Evolutionary conservation across 495 filamentous ascomycete genomes (phyloP).

Genomic region (Xanthoparmelia taractica): DNA sequence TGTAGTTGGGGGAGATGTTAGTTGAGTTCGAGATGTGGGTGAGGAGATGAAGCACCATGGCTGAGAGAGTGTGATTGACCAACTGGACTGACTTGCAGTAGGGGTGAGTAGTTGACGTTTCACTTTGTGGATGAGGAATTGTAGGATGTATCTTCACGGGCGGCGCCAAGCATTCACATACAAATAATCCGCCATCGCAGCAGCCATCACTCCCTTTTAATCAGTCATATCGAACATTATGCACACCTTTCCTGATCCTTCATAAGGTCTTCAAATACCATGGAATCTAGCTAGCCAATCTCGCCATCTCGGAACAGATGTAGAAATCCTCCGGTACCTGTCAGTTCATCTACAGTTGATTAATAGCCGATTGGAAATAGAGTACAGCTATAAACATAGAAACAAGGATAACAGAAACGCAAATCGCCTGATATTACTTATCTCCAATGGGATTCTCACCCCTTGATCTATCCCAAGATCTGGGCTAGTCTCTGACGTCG

Average conservation of each 20-base stretch:
- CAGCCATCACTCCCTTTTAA: neutral
- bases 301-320: neutral
- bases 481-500: neutral
- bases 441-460: neutral
- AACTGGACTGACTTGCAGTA: neutral
- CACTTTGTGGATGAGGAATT: neutral
- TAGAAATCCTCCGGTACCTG: neutral
- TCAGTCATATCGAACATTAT: too few species aligned
- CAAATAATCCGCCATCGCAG: neutral
- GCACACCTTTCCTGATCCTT: too few species aligned
- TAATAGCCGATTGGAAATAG: neutral
- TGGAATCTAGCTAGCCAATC: neutral
- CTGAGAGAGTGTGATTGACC: neutral
- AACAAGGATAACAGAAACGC: neutral
- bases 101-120: neutral
- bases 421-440: neutral
- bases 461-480: neutral
- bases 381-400: neutral
- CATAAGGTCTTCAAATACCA: neutral
- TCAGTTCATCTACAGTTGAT: neutral
- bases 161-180: neutral
- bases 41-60: neutral
- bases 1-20: slow-evolving; percentile 22
- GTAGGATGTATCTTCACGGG: neutral
- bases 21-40: neutral